phyloP scores from a whole-genome alignment of 768 basidiomycete genomes.

The Atractiella rhizophila region DNA sequence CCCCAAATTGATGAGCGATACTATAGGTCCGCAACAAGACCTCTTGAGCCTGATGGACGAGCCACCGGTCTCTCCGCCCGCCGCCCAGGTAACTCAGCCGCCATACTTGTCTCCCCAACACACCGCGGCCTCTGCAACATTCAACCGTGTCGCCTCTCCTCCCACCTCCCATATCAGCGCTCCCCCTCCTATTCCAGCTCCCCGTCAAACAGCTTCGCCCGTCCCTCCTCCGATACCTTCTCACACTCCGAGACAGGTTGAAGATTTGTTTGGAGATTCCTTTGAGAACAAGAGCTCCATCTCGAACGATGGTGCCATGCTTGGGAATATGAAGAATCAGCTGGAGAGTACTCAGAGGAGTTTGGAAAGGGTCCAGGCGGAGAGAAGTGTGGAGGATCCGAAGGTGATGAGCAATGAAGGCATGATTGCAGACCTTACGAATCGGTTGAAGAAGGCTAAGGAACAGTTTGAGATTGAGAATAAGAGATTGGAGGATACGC shows the following conservation, averaged over 20 bases:
- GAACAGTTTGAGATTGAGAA: slow-evolving; percentile 67
- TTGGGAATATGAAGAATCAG: slow-evolving; percentile 68
- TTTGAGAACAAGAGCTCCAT: slow-evolving; percentile 25
- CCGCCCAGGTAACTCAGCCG: slow-evolving; percentile 3
- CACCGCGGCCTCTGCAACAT: background rate
- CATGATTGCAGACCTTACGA: slow-evolving; percentile 54
- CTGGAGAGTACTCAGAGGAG: slow-evolving; percentile 52
- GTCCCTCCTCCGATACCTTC: slow-evolving; percentile 1
- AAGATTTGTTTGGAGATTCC: slow-evolving; percentile 1
- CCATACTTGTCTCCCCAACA: slow-evolving; percentile 2
- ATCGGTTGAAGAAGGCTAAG: slow-evolving; percentile 56
- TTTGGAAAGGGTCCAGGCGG: slow-evolving; percentile 37
- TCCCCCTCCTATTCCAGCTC: background rate
- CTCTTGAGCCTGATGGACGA: slow-evolving; percentile 30
- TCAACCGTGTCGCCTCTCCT: background rate
- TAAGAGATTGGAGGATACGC: slow-evolving; percentile 20
- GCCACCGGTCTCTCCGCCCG: slow-evolving; percentile 2
- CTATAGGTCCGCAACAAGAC: slow-evolving; percentile 5
- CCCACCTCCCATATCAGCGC: background rate
- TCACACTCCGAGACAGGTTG: background rate
- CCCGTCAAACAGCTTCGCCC: slow-evolving; percentile 1
- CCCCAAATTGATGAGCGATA: background rate
- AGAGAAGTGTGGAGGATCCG: slow-evolving; percentile 41
- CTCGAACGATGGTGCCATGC: no score
- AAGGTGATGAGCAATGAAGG: slow-evolving; percentile 40